Percentiles rank a stretch among this genome's conserved stretches.
These are phyloP conservation scores for Heliamphora pulchella DNA, from an alignment of 179 eudicot species.

Conservation along the genomic window DNA sequence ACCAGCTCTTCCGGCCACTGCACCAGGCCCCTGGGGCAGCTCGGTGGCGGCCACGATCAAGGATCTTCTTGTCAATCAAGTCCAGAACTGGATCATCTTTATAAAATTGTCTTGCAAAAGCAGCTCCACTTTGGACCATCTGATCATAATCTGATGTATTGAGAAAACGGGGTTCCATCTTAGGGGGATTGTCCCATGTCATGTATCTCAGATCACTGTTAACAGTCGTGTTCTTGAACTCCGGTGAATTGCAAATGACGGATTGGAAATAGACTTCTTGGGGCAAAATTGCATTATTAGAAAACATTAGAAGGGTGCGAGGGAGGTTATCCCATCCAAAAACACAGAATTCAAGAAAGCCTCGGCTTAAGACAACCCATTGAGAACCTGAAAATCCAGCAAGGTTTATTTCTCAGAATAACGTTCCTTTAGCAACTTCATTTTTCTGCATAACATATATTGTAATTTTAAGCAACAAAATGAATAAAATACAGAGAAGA, in stretches of 20 bases:
- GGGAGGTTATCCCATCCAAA: constrained; percentile 97
- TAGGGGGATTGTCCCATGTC: constrained; percentile 95
- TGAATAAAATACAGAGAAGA: not conserved
- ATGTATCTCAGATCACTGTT: constrained; percentile 75
- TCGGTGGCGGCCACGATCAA: constrained; percentile 47
- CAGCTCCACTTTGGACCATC: constrained; percentile 86
- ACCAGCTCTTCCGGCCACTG: constrained; percentile 52
- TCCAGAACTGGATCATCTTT: constrained; percentile 59
- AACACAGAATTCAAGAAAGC: constrained; percentile 65
- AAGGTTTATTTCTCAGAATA: not conserved
- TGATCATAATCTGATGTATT: constrained; percentile 49
- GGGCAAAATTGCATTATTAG: constrained; percentile 59
- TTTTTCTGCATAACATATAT: not conserved
- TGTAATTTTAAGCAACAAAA: not conserved
- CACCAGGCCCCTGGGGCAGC: constrained; percentile 89
- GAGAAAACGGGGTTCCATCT: constrained; percentile 74
- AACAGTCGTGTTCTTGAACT: constrained; percentile 77
- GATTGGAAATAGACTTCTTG: constrained; percentile 92
- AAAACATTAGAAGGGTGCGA: constrained; percentile 74
- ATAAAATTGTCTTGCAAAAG: constrained; percentile 71
- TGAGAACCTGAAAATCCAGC: constrained; percentile 63
- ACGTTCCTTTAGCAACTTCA: not conserved
- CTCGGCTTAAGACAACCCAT: constrained; percentile 70
- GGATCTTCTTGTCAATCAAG: constrained; percentile 65
- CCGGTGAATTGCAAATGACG: constrained; percentile 70